Evolutionary conservation across 306 rosid species (phyloP).

Genomic region (Trifolium subterraneum): DNA sequence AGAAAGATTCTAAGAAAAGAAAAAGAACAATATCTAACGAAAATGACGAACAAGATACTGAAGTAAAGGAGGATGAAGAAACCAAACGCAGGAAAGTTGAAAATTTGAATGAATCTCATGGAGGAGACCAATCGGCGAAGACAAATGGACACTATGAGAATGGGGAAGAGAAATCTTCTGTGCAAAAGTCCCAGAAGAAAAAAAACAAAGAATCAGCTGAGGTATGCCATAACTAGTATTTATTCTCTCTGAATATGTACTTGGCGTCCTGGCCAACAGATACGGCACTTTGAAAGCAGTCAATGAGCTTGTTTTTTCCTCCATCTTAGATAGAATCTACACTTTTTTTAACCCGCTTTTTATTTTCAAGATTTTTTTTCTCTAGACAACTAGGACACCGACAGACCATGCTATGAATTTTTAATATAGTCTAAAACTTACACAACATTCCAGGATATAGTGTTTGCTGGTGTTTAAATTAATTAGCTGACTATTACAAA

Average conservation of each 20-base stretch:
- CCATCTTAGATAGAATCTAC: background rate
- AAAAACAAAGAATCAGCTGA: constrained; percentile 64
- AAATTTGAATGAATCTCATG: constrained; percentile 43
- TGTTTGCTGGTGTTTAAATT: constrained; percentile 6
- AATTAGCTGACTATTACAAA: background rate
- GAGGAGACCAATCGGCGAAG: constrained; percentile 41
- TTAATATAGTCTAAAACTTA: background rate
- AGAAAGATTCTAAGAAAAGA: constrained; percentile 70
- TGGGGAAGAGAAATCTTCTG: constrained; percentile 52
- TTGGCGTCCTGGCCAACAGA: background rate
- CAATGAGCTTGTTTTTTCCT: background rate
- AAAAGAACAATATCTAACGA: constrained; percentile 65
- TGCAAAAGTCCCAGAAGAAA: constrained; percentile 55
- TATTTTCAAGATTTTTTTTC: background rate
- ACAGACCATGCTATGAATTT: background rate
- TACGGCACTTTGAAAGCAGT: constrained; percentile 5
- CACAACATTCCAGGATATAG: constrained; percentile 9
- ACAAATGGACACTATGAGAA: constrained; percentile 47
- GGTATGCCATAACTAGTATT: constrained; percentile 53
- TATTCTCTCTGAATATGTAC: background rate
- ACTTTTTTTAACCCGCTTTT: background rate
- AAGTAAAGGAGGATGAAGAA: constrained; percentile 60
- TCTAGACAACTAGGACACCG: background rate
- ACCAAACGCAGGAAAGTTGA: constrained; percentile 62
- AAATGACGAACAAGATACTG: constrained; percentile 45